Percentiles rank a stretch among this genome's conserved stretches.
These are phyloP conservation scores for Hymenoscyphus repandus DNA, from an alignment of 2,329 filamentous ascomycete genomes.

Conservation along the genomic window DNA sequence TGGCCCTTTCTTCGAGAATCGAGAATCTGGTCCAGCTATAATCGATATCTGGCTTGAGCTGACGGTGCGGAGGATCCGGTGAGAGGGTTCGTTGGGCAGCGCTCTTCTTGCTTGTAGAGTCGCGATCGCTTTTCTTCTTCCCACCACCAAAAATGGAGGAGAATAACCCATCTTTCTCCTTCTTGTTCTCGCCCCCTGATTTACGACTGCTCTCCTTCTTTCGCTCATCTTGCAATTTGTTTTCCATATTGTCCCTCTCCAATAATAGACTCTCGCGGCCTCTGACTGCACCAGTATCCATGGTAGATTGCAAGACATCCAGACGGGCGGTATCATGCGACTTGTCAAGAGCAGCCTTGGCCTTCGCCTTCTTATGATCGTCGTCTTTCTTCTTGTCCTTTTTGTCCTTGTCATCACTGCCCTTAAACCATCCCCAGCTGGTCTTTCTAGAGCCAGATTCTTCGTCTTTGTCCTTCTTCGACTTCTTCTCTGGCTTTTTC, in stretches of 20 bases:
- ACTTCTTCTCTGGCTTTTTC: conserved; percentile 67
- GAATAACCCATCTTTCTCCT: conserved; percentile 90
- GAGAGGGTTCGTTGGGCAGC: conserved; percentile 68
- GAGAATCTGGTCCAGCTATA: conserved; percentile 96
- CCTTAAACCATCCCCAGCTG: conserved; percentile 78
- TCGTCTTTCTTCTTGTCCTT: conserved; percentile 61
- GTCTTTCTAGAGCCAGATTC: conserved; percentile 63
- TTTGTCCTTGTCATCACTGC: conserved; percentile 69
- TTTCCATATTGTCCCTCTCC: conserved; percentile 69
- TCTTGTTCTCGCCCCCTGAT: conserved; percentile 67
- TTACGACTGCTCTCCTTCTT: conserved; percentile 77
- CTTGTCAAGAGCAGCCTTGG: conserved; percentile 51
- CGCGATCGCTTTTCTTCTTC: conserved; percentile 80
- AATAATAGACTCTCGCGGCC: conserved; percentile 80
- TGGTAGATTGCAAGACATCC: conserved; percentile 82
- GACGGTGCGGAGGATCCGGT: conserved; percentile 70
- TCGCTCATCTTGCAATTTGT: conserved; percentile 71
- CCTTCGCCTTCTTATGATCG: conserved; percentile 62
- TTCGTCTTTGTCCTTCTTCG: conserved; percentile 64
- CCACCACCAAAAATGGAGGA: conserved; percentile 87
- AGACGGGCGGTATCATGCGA: conserved; percentile 74
- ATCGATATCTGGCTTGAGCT: conserved; percentile 80
- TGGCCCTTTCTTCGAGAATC: conserved; percentile 90
- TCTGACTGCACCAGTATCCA: conserved; percentile 59
- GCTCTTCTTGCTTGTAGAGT: conserved; percentile 67